phyloP scores from a whole-genome alignment of 1,284 basidiomycete genomes.

The Ganoderma sinense region DNA sequence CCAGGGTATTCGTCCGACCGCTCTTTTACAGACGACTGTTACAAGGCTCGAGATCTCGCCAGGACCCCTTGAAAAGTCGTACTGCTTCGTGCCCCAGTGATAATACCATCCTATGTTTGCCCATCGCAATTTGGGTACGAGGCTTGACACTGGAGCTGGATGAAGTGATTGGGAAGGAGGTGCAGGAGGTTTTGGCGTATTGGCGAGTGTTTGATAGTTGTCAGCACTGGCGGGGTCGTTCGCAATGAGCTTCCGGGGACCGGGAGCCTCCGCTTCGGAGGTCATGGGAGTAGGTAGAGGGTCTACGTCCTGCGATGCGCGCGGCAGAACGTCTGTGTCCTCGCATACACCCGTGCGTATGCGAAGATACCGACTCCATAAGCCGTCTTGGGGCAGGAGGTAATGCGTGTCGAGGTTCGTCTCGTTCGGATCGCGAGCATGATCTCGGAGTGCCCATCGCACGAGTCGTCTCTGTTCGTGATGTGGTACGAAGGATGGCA shows the following conservation, averaged over 20 bases:
- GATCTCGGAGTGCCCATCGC: slow-evolving; percentile 73
- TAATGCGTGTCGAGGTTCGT: slow-evolving; percentile 91
- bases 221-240: slow-evolving; percentile 66
- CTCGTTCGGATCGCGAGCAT: slow-evolving; percentile 82
- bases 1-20: slow-evolving; percentile 76
- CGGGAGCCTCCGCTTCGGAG: slow-evolving; percentile 41
- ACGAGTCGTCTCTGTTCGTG: slow-evolving; percentile 72
- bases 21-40: slow-evolving; percentile 63
- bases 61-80: slow-evolving; percentile 80
- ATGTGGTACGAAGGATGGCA: slow-evolving; percentile 74
- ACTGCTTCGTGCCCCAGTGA: slow-evolving; percentile 92
- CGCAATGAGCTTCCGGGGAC: slow-evolving; percentile 71
- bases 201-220: slow-evolving; percentile 54
- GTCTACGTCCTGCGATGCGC: slow-evolving; percentile 34
- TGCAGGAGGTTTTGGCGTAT: slow-evolving; percentile 62
- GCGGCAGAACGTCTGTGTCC: slow-evolving; percentile 50
- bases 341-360: slow-evolving; percentile 40
- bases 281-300: neutral
- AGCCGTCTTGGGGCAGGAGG: slow-evolving; percentile 68
- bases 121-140: slow-evolving; percentile 85
- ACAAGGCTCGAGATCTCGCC: slow-evolving; percentile 68
- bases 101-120: slow-evolving; percentile 94
- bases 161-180: slow-evolving; percentile 63
- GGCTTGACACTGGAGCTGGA: slow-evolving; percentile 52
- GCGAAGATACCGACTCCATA: slow-evolving; percentile 72